A percentile compares a stretch with the other conserved stretches of the same genome.
Evolutionary conservation across 2,329 filamentous ascomycete species (phyloP).

Genomic region (Fusarium compactum): DNA sequence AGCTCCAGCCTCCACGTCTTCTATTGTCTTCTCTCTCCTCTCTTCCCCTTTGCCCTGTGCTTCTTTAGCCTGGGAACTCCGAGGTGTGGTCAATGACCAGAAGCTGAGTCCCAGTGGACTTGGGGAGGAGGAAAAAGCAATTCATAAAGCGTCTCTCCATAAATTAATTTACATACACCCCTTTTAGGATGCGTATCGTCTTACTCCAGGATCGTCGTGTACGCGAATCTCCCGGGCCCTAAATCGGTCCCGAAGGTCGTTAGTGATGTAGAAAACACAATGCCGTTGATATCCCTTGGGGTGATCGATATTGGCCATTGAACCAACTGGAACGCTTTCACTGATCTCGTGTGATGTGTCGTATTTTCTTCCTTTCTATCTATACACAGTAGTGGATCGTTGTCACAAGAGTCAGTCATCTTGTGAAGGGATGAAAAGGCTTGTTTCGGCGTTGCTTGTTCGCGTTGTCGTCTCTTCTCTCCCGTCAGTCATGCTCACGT

Average conservation of each 20-base stretch:
- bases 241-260: conserved; percentile 14
- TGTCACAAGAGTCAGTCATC: conserved; percentile 15
- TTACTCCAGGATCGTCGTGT: conserved; percentile 16
- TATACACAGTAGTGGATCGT: conserved; percentile 32
- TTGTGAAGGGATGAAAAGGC: conserved; percentile 18
- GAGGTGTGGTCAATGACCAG: not conserved
- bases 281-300: conserved; percentile 31
- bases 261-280: conserved; percentile 21
- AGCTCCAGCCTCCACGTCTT: conserved; percentile 16
- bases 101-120: not conserved
- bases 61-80: conserved; percentile 13
- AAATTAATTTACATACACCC: conserved; percentile 22
- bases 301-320: conserved; percentile 1
- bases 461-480: conserved; percentile 46
- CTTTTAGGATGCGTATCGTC: conserved; percentile 15
- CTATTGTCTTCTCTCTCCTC: conserved; percentile 10
- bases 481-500: conserved; percentile 20
- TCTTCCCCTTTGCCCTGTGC: conserved; percentile 2
- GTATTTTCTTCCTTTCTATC: conserved; percentile 4
- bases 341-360: conserved; percentile 29
- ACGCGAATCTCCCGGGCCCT: conserved; percentile 8
- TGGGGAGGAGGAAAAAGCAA: conserved; percentile 33
- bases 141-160: conserved; percentile 7
- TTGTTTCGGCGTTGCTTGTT: conserved; percentile 32
- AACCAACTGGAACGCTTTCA: conserved; percentile 21